Conservation (phyloP, 345 rosid species). For the Nephelium lappaceum region DNA sequence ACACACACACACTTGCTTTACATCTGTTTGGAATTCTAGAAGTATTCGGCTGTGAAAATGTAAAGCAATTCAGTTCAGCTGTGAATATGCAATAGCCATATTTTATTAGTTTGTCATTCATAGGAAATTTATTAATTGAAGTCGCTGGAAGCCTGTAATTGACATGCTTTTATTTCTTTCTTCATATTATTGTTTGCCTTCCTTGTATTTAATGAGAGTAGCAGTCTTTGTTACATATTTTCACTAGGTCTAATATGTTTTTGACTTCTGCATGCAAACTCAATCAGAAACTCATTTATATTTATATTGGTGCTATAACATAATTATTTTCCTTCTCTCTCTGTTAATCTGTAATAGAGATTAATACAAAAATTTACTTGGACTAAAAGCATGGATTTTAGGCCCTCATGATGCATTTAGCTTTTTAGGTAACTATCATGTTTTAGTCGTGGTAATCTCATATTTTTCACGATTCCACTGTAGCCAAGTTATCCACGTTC, state of each 20-base stretch:
- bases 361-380: not conserved
- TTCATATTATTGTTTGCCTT: not conserved
- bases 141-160: not conserved
- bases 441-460: slow-evolving; percentile 3
- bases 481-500: slow-evolving; percentile 92
- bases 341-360: not conserved
- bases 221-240: not conserved
- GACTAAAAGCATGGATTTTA: not conserved
- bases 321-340: not conserved
- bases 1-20: not conserved
- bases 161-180: not conserved
- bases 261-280: not conserved
- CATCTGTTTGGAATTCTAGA: not conserved
- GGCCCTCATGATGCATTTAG: not conserved
- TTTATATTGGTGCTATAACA: not conserved
- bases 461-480: slow-evolving; percentile 22
- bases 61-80: not conserved
- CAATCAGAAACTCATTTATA: not conserved
- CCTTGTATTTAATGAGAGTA: not conserved
- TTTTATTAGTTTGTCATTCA: not conserved
- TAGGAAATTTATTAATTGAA: not conserved
- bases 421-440: slow-evolving; percentile 9
- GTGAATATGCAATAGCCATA: not conserved
- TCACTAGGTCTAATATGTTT: not conserved
- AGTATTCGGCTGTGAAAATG: not conserved